Conservation (phyloP, 805 yeast species). For the Wickerhamiella australiensis region DNA sequence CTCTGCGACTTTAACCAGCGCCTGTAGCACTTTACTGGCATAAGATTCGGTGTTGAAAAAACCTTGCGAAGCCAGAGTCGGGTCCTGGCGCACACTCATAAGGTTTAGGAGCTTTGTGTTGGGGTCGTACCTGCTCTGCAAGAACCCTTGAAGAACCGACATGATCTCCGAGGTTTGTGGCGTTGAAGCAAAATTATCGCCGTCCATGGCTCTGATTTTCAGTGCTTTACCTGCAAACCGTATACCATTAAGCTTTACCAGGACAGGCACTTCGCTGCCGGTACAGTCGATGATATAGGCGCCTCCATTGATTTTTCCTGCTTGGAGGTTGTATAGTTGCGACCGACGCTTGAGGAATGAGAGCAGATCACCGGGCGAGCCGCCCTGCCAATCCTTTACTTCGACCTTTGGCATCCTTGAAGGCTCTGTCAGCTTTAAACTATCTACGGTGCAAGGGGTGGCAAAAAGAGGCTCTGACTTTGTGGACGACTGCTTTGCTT, state of each 20-base stretch:
- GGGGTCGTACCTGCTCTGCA: conserved; percentile 56
- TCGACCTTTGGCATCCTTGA: conserved; percentile 36
- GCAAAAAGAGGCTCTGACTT: too few species aligned
- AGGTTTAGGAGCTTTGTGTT: conserved; percentile 57
- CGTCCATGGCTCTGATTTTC: conserved; percentile 32
- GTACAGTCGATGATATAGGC: conserved; percentile 49
- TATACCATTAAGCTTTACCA: conserved; percentile 59
- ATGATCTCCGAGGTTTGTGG: conserved; percentile 37
- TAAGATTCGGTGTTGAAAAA: conserved; percentile 50
- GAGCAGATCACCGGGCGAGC: conserved; percentile 53
- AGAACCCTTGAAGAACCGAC: conserved; percentile 46
- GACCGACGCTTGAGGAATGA: conserved; percentile 60
- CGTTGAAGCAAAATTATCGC: background rate
- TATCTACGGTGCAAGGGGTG: too few species aligned
- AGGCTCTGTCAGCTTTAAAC: background rate
- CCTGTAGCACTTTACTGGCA: conserved; percentile 75
- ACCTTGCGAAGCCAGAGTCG: conserved; percentile 45
- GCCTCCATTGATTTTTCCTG: conserved; percentile 44
- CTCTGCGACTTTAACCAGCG: conserved; percentile 69
- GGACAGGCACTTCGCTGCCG: conserved; percentile 44
- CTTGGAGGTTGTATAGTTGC: conserved; percentile 38
- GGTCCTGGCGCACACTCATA: conserved; percentile 52
- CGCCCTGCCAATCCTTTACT: conserved; percentile 73
- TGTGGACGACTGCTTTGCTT: too few species aligned
- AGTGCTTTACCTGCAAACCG: conserved; percentile 66